Evolutionary conservation across 352 stramenopile species (phyloP).

Genomic region (Stephanocyclus meneghinianus): DNA sequence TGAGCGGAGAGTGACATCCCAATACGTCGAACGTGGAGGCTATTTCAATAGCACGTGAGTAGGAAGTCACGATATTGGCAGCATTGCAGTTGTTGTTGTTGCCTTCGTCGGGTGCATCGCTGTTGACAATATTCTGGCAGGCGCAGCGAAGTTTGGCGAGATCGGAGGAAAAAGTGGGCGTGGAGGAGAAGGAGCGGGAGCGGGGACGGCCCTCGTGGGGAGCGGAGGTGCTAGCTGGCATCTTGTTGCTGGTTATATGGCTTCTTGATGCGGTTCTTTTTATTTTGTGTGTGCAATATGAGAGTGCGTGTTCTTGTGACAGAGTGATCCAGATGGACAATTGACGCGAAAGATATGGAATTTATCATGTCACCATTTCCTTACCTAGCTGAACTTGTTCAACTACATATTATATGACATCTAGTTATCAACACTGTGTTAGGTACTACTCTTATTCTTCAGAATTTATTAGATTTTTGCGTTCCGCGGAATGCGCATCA

Average conservation of each 20-base stretch:
- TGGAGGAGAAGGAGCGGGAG: conserved; percentile 26
- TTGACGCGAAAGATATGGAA: too few relatives aligned
- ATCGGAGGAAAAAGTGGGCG: conserved; percentile 44
- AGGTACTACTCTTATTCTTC: too few relatives aligned
- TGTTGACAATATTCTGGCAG: neutral
- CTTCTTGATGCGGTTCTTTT: neutral
- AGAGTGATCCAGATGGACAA: too few relatives aligned
- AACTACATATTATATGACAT: too few relatives aligned
- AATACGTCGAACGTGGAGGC: conserved; percentile 43
- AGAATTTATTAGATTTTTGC: too few relatives aligned
- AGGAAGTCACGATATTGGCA: conserved; percentile 15
- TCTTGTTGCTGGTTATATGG: neutral
- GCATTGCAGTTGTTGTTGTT: neutral
- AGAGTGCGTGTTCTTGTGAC: too few relatives aligned
- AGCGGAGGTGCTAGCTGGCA: neutral
- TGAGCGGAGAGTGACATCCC: conserved; percentile 28
- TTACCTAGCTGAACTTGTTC: too few relatives aligned
- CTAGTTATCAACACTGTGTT: too few relatives aligned
- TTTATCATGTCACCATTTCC: too few relatives aligned
- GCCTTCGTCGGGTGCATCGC: neutral
- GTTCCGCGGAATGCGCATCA: too few relatives aligned
- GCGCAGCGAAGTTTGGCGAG: conserved; percentile 33
- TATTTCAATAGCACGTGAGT: conserved; percentile 33
- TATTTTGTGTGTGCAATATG: too few relatives aligned
- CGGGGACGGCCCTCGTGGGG: conserved; percentile 9